Conservation (phyloP, 1,284 basidiomycete species). For the Chondrostereum purpureum region DNA sequence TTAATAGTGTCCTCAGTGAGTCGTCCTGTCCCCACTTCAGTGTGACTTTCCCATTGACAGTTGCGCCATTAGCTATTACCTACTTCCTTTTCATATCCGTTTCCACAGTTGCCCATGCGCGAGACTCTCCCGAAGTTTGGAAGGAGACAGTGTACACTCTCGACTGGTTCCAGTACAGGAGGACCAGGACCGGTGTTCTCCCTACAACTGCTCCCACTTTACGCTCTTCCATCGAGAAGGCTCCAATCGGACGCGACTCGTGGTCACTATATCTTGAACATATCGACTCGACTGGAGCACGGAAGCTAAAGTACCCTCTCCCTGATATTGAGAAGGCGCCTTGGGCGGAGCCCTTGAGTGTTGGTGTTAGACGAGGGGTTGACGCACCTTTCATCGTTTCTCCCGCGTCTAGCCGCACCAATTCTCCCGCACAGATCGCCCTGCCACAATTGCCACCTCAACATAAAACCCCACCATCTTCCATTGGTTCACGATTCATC, state of each 20-base stretch:
- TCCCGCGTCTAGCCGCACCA: slow-evolving; percentile 8
- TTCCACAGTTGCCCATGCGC: slow-evolving; percentile 35
- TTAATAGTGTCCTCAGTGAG: slow-evolving; percentile 46
- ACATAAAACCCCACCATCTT: slow-evolving; percentile 6
- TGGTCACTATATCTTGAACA: slow-evolving; percentile 25
- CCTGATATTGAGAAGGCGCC: slow-evolving; percentile 24
- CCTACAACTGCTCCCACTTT: slow-evolving; percentile 11
- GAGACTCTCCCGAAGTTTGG: slow-evolving; percentile 43
- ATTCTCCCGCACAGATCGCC: background rate
- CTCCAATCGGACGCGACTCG: slow-evolving; percentile 16
- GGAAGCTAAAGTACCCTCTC: slow-evolving; percentile 16
- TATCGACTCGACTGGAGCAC: slow-evolving; percentile 21
- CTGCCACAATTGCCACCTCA: slow-evolving; percentile 14
- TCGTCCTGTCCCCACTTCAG: slow-evolving; percentile 9
- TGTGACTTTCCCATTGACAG: slow-evolving; percentile 7
- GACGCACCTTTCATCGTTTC: slow-evolving; percentile 34
- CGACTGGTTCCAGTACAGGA: slow-evolving; percentile 42
- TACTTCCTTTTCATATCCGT: slow-evolving; percentile 51
- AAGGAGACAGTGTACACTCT: slow-evolving; percentile 38
- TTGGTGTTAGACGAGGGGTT: slow-evolving; percentile 41
- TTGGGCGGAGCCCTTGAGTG: slow-evolving; percentile 35
- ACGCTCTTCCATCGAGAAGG: slow-evolving; percentile 6
- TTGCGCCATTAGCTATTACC: slow-evolving; percentile 33
- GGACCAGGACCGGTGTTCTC: slow-evolving; percentile 8
- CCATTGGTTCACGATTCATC: slow-evolving; percentile 31